Conservation (phyloP, 164 flowering plant genomes). For the Liquidambar formosana region DNA sequence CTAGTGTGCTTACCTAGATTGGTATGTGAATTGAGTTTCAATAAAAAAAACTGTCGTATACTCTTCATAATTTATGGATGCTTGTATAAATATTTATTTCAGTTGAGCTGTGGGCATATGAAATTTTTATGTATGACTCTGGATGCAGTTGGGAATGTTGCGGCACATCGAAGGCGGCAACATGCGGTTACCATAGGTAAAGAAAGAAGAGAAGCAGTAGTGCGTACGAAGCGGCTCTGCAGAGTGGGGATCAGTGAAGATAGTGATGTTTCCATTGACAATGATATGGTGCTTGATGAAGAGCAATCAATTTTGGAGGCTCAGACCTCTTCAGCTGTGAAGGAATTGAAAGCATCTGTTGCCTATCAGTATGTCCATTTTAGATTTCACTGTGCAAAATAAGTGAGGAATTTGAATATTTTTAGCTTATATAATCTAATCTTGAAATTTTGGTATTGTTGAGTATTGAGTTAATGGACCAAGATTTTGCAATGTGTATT, state of each 20-base stretch:
- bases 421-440: not conserved
- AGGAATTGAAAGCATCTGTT: conserved; percentile 59
- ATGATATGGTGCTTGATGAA: conserved; percentile 72
- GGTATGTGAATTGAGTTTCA: too few relatives aligned
- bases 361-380: conserved; percentile 49
- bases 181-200: conserved; percentile 77
- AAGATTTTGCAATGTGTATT: too few relatives aligned
- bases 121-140: not conserved
- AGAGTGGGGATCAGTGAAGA: conserved; percentile 60
- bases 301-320: conserved; percentile 64
- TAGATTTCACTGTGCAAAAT: not conserved
- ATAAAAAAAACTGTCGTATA: too few relatives aligned
- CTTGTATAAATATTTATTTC: not conserved
- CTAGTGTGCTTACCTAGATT: too few relatives aligned
- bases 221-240: conserved; percentile 84
- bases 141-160: conserved; percentile 67
- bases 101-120: not conserved
- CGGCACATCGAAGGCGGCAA: conserved; percentile 70
- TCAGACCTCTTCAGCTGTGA: conserved; percentile 68
- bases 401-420: not conserved
- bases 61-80: not conserved
- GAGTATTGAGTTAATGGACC: not conserved
- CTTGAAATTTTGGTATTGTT: not conserved
- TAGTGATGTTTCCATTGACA: conserved; percentile 33
- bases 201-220: conserved; percentile 83